A percentile compares a stretch with the other conserved stretches of the same genome.
phyloP scores from a whole-genome alignment of 1,284 basidiomycete genomes.

The Apiotrichum akiyoshidainum region DNA sequence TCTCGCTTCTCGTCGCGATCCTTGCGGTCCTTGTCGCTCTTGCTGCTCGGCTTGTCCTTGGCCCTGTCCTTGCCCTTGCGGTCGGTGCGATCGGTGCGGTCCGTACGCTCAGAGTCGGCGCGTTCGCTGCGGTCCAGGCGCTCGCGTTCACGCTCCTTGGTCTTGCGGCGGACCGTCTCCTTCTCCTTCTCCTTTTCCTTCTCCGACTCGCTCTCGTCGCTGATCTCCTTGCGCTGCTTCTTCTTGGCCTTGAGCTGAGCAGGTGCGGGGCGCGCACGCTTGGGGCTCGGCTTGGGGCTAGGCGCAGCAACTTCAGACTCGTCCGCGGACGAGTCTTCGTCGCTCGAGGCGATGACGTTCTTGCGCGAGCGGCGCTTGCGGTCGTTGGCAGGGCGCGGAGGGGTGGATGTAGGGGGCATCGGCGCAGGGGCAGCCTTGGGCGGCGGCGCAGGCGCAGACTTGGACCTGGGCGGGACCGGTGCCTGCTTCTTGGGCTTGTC shows the following conservation, averaged over 20 bases:
- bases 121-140: not conserved
- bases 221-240: slow-evolving; percentile 2
- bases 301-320: slow-evolving; percentile 1
- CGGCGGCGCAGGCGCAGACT: not conserved
- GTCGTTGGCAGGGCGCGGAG: slow-evolving; percentile 3
- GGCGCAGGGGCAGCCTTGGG: not conserved
- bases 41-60: not conserved
- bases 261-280: not conserved
- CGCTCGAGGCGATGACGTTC: slow-evolving; percentile 21
- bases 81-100: not conserved
- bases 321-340: slow-evolving; percentile 12
- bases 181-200: not conserved
- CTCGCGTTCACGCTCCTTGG: not conserved
- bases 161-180: not conserved
- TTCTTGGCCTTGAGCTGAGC: slow-evolving; percentile 4
- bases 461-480: not conserved
- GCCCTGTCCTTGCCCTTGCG: not conserved
- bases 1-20: slow-evolving; percentile 8
- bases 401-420: slow-evolving; percentile 1
- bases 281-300: slow-evolving; percentile 2
- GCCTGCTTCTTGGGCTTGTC: not conserved
- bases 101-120: not conserved
- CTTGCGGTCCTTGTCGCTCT: not conserved
- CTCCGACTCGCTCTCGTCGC: slow-evolving; percentile 7
- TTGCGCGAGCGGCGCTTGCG: slow-evolving; percentile 19